Conservation (phyloP, 2,329 filamentous ascomycete genomes). For the Fusarium sp. region DNA sequence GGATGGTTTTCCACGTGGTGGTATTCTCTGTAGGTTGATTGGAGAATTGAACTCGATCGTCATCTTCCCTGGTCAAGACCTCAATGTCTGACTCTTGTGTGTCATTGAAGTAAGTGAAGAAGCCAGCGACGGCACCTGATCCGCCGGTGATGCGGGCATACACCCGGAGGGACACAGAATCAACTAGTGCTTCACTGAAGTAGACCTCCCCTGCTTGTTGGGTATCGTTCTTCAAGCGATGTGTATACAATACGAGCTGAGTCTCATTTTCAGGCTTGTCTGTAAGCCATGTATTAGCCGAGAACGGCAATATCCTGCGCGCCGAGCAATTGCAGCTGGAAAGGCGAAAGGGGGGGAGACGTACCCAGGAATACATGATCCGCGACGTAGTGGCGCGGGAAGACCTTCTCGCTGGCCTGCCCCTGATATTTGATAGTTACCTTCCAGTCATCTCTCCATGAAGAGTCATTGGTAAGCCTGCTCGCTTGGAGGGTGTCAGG, state of each 20-base stretch:
- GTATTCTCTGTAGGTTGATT: slow-evolving; percentile 7
- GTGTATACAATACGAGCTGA: slow-evolving; percentile 1
- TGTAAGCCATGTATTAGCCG: neutral
- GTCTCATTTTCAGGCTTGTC: neutral
- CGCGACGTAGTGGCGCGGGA: slow-evolving; percentile 5
- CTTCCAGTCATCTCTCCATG: slow-evolving; percentile 9
- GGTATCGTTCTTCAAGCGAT: slow-evolving; percentile 4
- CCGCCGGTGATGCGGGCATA: slow-evolving; percentile 26
- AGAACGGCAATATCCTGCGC: neutral
- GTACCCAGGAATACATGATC: slow-evolving; percentile 7
- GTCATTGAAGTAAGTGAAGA: slow-evolving; percentile 40
- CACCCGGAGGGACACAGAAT: slow-evolving; percentile 6
- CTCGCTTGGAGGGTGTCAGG: neutral
- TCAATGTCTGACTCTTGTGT: slow-evolving; percentile 40
- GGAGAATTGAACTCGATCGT: slow-evolving; percentile 3
- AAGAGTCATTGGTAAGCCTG: neutral
- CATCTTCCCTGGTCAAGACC: slow-evolving; percentile 4
- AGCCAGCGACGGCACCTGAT: slow-evolving; percentile 32
- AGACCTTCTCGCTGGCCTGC: neutral
- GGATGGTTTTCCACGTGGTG: slow-evolving; percentile 11
- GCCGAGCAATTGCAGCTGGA: no score
- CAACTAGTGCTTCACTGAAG: slow-evolving; percentile 7
- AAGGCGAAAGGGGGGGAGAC: neutral
- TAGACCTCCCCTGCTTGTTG: slow-evolving; percentile 6
- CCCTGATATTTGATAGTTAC: neutral